Evolutionary conservation across 106 monocot species (phyloP).

Genomic region (Amphibolis antarctica): DNA sequence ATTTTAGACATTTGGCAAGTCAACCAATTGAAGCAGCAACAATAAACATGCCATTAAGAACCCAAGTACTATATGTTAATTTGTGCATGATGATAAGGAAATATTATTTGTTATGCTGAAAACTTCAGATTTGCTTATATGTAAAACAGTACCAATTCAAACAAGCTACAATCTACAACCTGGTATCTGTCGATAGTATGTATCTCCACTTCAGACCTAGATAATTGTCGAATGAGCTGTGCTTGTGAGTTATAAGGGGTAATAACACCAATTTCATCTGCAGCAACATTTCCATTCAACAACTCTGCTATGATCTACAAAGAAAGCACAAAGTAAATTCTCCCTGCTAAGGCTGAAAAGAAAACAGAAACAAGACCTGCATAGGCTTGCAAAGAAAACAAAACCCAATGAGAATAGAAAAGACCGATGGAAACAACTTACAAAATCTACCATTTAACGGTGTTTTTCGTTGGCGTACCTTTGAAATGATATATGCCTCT

Average conservation of each 20-base stretch:
- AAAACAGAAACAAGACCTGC: too few relatives aligned
- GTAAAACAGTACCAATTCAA: background rate
- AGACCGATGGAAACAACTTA: too few relatives aligned
- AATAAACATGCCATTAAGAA: too few relatives aligned
- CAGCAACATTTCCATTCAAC: slow-evolving; percentile 40
- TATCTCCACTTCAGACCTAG: slow-evolving; percentile 54
- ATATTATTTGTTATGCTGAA: background rate
- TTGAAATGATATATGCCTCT: slow-evolving; percentile 64
- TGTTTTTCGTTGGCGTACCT: slow-evolving; percentile 31
- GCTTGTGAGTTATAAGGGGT: slow-evolving; percentile 97
- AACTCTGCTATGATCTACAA: slow-evolving; percentile 45
- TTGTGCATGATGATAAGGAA: too few relatives aligned
- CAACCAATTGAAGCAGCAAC: too few relatives aligned
- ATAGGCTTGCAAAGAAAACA: too few relatives aligned
- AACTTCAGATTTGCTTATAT: background rate
- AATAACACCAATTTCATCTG: slow-evolving; percentile 66
- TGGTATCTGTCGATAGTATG: slow-evolving; percentile 97
- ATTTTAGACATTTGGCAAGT: too few relatives aligned
- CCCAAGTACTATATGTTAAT: too few relatives aligned
- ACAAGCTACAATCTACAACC: slow-evolving; percentile 20
- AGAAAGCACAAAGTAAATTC: background rate
- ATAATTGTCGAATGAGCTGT: slow-evolving; percentile 38
- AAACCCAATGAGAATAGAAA: too few relatives aligned
- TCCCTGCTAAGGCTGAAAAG: background rate
- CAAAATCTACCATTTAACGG: too few relatives aligned